Evolutionary conservation across 306 rosid genomes (phyloP).

Genomic region (Corylus americana): DNA sequence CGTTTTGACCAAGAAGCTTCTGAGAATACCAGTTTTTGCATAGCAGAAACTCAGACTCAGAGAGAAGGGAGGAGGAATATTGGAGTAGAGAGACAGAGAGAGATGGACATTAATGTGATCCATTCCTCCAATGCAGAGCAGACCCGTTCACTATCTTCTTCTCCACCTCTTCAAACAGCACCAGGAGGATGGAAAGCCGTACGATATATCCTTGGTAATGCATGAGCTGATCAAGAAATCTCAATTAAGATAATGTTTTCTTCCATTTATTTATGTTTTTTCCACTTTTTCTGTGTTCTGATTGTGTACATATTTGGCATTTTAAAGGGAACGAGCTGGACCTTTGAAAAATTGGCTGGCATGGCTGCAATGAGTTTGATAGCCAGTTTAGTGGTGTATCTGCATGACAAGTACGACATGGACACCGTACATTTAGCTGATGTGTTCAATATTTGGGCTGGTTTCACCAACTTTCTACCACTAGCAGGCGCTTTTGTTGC

Average conservation of each 20-base stretch:
- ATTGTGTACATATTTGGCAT: not conserved
- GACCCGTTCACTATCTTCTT: slow-evolving; percentile 17
- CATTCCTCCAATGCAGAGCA: slow-evolving; percentile 18
- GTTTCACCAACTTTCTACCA: slow-evolving; percentile 57
- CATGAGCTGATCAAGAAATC: not conserved
- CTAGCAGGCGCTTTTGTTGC: slow-evolving; percentile 57
- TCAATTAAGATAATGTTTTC: not conserved
- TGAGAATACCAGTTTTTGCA: not conserved
- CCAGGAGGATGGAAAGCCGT: slow-evolving; percentile 58
- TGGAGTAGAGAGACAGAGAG: not conserved
- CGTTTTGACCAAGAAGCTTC: not conserved
- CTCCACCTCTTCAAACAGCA: slow-evolving; percentile 17
- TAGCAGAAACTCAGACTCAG: not conserved
- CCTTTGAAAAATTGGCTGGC: slow-evolving; percentile 73
- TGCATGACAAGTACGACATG: slow-evolving; percentile 55
- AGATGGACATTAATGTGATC: slow-evolving; percentile 14
- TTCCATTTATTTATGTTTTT: slow-evolving; percentile 1
- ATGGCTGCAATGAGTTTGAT: slow-evolving; percentile 72
- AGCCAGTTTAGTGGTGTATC: slow-evolving; percentile 52
- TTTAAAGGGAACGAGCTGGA: slow-evolving; percentile 48
- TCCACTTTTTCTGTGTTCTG: not conserved
- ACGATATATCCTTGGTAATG: slow-evolving; percentile 48
- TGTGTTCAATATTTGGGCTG: slow-evolving; percentile 60
- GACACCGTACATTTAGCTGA: slow-evolving; percentile 43
- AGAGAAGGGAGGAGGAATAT: not conserved